phyloP scores from a whole-genome alignment of 129 eudicot species.

The Solidago caesia region DNA sequence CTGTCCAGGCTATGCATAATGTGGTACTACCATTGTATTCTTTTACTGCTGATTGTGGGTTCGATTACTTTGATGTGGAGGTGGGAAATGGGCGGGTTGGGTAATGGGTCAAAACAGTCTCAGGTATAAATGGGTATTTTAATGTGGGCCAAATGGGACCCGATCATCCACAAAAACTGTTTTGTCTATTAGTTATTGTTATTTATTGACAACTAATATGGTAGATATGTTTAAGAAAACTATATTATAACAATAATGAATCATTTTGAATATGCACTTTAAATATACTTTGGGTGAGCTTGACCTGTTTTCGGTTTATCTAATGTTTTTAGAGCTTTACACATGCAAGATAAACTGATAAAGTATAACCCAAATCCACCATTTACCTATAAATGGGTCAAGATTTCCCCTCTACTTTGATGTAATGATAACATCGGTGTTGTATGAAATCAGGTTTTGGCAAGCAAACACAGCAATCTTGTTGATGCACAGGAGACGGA shows the following conservation, averaged over 20 bases:
- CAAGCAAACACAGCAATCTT: slow-evolving; percentile 38
- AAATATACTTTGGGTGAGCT: background rate
- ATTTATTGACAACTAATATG: background rate
- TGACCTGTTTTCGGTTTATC: background rate
- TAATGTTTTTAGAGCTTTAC: background rate
- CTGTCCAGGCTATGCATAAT: slow-evolving; percentile 74
- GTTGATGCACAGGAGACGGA: slow-evolving; percentile 38
- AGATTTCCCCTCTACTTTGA: background rate
- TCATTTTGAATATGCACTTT: background rate
- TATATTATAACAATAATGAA: background rate
- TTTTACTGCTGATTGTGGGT: background rate
- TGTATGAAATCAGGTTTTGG: slow-evolving; percentile 40
- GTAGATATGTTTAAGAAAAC: background rate
- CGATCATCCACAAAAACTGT: background rate
- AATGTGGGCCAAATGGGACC: background rate
- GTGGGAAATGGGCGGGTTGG: slow-evolving; percentile 1
- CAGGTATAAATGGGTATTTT: background rate
- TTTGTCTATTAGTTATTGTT: background rate
- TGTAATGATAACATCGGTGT: slow-evolving; percentile 2
- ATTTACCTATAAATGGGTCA: background rate
- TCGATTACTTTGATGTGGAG: slow-evolving; percentile 12
- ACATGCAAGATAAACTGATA: background rate
- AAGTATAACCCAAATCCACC: background rate
- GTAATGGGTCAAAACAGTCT: background rate
- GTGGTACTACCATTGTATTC: slow-evolving; percentile 38